Percentiles rank a stretch among this genome's conserved stretches.
phyloP scores from a whole-genome alignment of 2,329 filamentous ascomycete genomes.

The Trichophaea hybrida region DNA sequence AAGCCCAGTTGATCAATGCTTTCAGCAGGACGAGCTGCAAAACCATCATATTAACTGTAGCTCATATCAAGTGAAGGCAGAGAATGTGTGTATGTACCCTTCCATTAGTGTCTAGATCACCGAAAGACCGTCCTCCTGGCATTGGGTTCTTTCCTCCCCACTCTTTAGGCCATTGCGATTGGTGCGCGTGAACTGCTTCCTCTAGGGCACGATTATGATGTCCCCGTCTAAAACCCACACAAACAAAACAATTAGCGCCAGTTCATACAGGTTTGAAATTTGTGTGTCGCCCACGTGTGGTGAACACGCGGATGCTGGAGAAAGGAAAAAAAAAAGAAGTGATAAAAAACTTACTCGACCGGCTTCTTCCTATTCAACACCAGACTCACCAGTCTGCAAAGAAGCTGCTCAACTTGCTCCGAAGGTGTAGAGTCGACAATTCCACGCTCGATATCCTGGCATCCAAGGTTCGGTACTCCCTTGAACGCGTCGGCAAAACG shows the following conservation, averaged over 20 bases:
- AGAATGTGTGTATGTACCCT: constrained; percentile 42
- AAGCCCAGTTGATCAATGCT: constrained; percentile 72
- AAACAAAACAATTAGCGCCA: constrained; percentile 14
- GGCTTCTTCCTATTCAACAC: constrained; percentile 96
- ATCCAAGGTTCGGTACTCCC: constrained; percentile 76
- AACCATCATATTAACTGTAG: background rate
- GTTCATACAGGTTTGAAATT: background rate
- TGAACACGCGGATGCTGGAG: background rate
- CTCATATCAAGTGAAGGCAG: background rate
- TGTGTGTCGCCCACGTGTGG: background rate
- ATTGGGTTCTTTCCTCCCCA: constrained; percentile 80
- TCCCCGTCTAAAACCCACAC: constrained; percentile 49
- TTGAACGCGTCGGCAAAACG: constrained; percentile 84
- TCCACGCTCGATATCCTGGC: constrained; percentile 85
- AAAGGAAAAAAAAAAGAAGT: background rate
- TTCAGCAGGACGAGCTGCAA: constrained; percentile 65
- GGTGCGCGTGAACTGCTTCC: constrained; percentile 75
- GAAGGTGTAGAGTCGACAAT: constrained; percentile 64
- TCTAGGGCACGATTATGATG: constrained; percentile 90
- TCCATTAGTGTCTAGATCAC: constrained; percentile 65
- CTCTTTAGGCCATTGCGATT: constrained; percentile 69
- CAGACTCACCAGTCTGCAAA: constrained; percentile 77
- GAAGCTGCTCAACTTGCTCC: constrained; percentile 69
- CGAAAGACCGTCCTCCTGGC: constrained; percentile 64
- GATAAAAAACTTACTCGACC: constrained; percentile 59